Evolutionary conservation across 2,329 filamentous ascomycete species (phyloP).

Genomic region (Metarhizium album): DNA sequence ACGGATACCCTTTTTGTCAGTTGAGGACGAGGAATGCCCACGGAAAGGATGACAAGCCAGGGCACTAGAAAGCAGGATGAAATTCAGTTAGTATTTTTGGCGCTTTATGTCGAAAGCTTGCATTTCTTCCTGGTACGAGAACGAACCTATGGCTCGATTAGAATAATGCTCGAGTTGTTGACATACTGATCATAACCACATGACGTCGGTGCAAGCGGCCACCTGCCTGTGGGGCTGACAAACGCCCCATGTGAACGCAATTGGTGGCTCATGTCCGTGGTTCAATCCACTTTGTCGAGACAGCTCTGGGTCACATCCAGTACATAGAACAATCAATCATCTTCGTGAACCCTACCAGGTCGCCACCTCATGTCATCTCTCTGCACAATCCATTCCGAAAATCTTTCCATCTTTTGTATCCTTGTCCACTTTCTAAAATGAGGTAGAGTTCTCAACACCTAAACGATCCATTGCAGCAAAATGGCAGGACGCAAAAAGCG

Average conservation of each 20-base stretch:
- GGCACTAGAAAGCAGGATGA: not conserved
- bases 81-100: not conserved
- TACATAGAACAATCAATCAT: not conserved
- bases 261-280: not conserved
- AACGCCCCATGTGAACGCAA: not conserved
- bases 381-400: not conserved
- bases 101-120: not conserved
- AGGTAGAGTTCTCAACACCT: not conserved
- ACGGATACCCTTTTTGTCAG: not conserved
- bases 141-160: not conserved
- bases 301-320: not conserved
- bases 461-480: not conserved
- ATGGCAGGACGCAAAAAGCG: constrained; percentile 3
- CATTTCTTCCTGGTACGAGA: not conserved
- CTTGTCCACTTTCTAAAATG: not conserved
- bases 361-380: not conserved
- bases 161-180: not conserved
- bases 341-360: not conserved
- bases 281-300: not conserved
- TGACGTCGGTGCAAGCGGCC: not conserved
- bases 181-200: not conserved
- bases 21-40: not conserved
- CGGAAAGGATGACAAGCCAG: not conserved
- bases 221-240: not conserved
- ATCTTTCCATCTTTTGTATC: not conserved